These are phyloP conservation scores for Carex scoparia DNA, from an alignment of 176 grass and related monocot genomes.

Conservation along the genomic window DNA sequence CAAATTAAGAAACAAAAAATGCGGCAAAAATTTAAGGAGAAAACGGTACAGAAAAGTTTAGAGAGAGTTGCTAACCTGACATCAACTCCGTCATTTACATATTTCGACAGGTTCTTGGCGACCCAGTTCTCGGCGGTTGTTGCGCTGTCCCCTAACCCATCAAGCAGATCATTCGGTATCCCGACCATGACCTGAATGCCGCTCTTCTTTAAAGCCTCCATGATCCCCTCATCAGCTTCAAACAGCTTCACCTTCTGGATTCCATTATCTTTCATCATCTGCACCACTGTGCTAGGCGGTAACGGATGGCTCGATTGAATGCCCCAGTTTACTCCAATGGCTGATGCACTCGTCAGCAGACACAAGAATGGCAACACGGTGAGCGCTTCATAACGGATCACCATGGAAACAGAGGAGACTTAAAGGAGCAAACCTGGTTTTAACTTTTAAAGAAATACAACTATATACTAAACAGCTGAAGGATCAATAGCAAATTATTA, in stretches of 20 bases:
- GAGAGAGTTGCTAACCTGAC: slow-evolving; percentile 38
- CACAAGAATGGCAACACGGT: slow-evolving; percentile 8
- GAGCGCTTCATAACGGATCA: neutral
- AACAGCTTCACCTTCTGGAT: slow-evolving; percentile 83
- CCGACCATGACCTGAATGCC: slow-evolving; percentile 86
- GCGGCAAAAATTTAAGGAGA: neutral
- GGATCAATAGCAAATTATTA: neutral
- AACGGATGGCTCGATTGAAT: slow-evolving; percentile 74
- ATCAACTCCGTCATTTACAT: slow-evolving; percentile 60
- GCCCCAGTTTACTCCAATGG: slow-evolving; percentile 77
- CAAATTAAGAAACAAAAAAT: neutral
- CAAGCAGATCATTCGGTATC: slow-evolving; percentile 76
- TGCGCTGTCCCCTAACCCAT: slow-evolving; percentile 32
- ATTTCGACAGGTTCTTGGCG: slow-evolving; percentile 50
- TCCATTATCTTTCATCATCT: slow-evolving; percentile 64
- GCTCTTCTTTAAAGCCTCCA: slow-evolving; percentile 39
- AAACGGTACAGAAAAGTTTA: neutral
- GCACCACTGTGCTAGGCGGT: slow-evolving; percentile 48
- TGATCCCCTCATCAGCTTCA: slow-evolving; percentile 56
- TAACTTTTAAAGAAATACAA: neutral
- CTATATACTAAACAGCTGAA: neutral
- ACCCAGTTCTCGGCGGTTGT: slow-evolving; percentile 67
- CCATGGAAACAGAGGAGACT: neutral
- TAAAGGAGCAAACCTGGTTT: neutral
- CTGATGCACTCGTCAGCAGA: slow-evolving; percentile 13